These are phyloP conservation scores for Plasmopara muralis DNA, from an alignment of 352 stramenopile species.

Conservation along the genomic window DNA sequence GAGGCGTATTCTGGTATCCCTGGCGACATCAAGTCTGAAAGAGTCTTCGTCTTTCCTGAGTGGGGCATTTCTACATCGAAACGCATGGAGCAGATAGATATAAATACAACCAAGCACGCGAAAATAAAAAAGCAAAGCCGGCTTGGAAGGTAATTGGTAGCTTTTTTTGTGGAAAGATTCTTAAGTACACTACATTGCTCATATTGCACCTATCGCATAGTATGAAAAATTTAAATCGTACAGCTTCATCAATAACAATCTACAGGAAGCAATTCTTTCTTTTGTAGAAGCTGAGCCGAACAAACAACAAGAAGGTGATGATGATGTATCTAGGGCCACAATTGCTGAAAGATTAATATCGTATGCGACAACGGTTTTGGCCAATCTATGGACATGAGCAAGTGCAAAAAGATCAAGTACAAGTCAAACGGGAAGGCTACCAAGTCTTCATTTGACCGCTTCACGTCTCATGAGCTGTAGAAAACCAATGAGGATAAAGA, in stretches of 20 bases:
- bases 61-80: not conserved
- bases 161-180: not conserved
- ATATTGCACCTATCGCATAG: not conserved
- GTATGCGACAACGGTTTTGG: no score
- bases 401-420: not conserved
- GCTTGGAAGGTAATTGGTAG: not conserved
- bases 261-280: not conserved
- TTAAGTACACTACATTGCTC: not conserved
- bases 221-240: not conserved
- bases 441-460: not conserved
- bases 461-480: not conserved
- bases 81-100: not conserved
- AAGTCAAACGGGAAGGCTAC: not conserved
- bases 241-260: not conserved
- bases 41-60: not conserved
- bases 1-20: not conserved
- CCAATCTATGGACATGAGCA: no score
- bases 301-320: not conserved
- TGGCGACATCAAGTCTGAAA: not conserved
- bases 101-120: not conserved
- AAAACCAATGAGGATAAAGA: not conserved
- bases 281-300: not conserved
- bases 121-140: not conserved
- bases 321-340: not conserved
- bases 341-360: no score